phyloP scores from a whole-genome alignment of 2,329 filamentous ascomycete genomes.

The Eutypella sp. region DNA sequence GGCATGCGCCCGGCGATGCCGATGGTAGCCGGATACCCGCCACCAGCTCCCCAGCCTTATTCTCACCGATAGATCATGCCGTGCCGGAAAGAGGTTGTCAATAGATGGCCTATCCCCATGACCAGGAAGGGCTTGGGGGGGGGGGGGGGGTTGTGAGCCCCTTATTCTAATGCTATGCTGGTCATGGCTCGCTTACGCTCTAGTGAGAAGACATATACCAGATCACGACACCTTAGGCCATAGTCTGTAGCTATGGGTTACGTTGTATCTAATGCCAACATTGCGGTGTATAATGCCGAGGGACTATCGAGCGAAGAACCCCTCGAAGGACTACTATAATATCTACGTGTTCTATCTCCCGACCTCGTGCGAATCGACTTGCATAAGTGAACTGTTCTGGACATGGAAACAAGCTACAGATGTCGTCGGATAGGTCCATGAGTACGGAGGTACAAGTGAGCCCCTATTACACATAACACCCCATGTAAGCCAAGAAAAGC shows the following conservation, averaged over 20 bases:
- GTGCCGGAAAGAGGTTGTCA: constrained; percentile 1
- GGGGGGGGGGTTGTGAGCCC: constrained; percentile 11
- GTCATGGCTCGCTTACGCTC: constrained; percentile 6
- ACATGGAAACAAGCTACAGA: too few relatives aligned
- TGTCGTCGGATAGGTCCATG: too few relatives aligned
- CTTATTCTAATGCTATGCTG: constrained; percentile 14
- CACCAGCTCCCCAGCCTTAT: constrained; percentile 31
- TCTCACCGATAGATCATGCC: constrained; percentile 23
- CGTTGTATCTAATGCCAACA: neutral
- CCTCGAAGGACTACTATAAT: too few relatives aligned
- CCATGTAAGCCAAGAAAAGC: too few relatives aligned
- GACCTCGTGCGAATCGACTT: too few relatives aligned
- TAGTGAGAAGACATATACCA: neutral
- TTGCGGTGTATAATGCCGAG: too few relatives aligned
- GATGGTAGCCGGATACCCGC: constrained; percentile 32
- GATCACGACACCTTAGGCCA: neutral
- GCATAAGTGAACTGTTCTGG: too few relatives aligned
- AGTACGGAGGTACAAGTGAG: too few relatives aligned
- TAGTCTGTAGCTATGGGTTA: neutral
- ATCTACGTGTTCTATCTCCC: too few relatives aligned
- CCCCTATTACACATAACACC: too few relatives aligned
- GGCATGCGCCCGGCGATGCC: constrained; percentile 27
- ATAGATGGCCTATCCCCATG: constrained; percentile 2
- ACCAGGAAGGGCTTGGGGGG: constrained; percentile 4
- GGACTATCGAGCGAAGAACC: too few relatives aligned